Base-by-base conservation (phyloP, 495 filamentous ascomycete species). In the Pseudomonodictys pantanalensis region DNA sequence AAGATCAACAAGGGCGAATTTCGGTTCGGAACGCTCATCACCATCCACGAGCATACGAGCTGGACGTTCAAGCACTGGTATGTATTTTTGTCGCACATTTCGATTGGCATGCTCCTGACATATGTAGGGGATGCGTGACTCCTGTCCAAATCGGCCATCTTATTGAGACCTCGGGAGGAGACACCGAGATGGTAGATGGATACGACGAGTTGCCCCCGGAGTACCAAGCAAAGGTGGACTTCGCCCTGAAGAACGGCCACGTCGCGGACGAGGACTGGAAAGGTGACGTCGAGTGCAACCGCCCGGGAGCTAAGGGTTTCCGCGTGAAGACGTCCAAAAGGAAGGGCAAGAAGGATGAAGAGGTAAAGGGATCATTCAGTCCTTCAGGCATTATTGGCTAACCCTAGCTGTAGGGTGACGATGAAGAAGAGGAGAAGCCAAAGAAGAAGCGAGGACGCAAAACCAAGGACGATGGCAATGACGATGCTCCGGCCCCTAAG, bases 41-140 rank as follows among this genome's bases (percentile, higher is more conserved):
- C 80, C 11, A 75, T 80, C 24, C 60, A 76, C 0, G 72, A 68
- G 5, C 68, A 76, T 39, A 76, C 79, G 49, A 72, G 74, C 56
- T 93, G 80, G 78, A 66, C 68, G 44, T 96, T 83, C 83, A 81
- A 83, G 56, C 91, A 96, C 70, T 96, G 91, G 91, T 92, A 50
- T 57, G 45, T 55, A 6, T 29, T 64, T 29, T 11, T 2, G 15
- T 20, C 6, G 24, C 11, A 26, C 15, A 45, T 24, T 28, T 45
- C 24, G 28, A 2, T 17, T 2, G 8, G 10, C 45, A 12, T 6
- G 2, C 3, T 45, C 18, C 35, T 62, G 43, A 49, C 22, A 22
- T 43, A 47, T 12, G 15, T 24, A 92, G 89, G 89, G 90, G 89
- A n/a, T 95, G 90, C 56, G 79, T 86, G 30, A 91, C 89, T 8